Percentiles rank a stretch among this genome's conserved stretches.
Evolutionary conservation across 352 stramenopile species (phyloP).

Genomic region (Phytophthora cactorum): DNA sequence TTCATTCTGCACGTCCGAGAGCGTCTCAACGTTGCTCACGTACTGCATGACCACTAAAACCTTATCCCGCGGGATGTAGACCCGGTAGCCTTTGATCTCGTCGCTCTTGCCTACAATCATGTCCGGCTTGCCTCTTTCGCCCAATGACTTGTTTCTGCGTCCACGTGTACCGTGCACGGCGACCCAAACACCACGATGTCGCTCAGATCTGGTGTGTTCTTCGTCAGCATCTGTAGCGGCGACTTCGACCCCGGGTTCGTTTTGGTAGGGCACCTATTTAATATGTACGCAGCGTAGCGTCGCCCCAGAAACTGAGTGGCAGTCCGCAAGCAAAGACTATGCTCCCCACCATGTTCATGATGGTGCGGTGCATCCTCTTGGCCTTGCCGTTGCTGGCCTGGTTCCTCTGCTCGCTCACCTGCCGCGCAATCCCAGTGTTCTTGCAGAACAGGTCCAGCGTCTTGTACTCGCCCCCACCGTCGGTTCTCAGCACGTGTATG

Average conservation of each 20-base stretch:
- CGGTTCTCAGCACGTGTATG: too few relatives aligned
- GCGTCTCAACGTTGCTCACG: not conserved
- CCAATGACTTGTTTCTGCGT: too few relatives aligned
- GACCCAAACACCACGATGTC: conserved; percentile 12
- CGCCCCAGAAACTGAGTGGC: conserved; percentile 29
- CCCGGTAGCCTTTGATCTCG: not conserved
- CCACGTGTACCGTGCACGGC: not conserved
- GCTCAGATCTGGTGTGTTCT: not conserved
- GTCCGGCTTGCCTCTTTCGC: too few relatives aligned
- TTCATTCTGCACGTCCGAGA: not conserved
- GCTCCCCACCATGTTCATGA: conserved; percentile 40
- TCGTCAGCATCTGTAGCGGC: conserved; percentile 18
- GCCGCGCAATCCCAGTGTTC: too few relatives aligned
- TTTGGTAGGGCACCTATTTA: conserved; percentile 14
- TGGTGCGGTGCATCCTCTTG: conserved; percentile 39
- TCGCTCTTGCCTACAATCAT: not conserved
- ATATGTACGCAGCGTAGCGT: conserved; percentile 36
- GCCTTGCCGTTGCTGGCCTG: conserved; percentile 32
- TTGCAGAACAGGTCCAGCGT: too few relatives aligned
- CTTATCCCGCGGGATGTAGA: not conserved
- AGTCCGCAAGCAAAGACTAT: conserved; percentile 37
- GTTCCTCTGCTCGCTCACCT: not conserved
- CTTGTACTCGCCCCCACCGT: too few relatives aligned
- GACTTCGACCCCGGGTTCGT: conserved; percentile 14
- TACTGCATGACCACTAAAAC: not conserved